Evolutionary conservation across 2,329 filamentous ascomycete genomes (phyloP).

Genomic region (Talaromyces pinophilus): DNA sequence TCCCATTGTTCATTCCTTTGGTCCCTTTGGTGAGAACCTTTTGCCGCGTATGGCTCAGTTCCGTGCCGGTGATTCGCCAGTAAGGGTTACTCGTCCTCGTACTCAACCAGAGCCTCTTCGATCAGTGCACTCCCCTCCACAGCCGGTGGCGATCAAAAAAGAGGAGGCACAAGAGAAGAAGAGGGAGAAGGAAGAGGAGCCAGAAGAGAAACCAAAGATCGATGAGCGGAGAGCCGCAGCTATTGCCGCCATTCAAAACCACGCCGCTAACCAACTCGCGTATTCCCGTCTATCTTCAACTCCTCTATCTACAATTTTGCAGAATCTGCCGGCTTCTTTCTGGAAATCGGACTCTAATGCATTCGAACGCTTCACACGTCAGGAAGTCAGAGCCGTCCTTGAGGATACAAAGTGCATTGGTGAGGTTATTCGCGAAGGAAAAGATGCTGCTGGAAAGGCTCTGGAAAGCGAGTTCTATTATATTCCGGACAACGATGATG

Average conservation of each 20-base stretch:
- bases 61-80: slow-evolving; percentile 65
- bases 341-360: slow-evolving; percentile 53
- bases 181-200: slow-evolving; percentile 31
- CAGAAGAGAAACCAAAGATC: slow-evolving; percentile 18
- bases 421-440: slow-evolving; percentile 84
- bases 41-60: slow-evolving; percentile 81
- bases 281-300: slow-evolving; percentile 91
- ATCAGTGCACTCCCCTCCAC: slow-evolving; percentile 35
- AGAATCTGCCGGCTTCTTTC: slow-evolving; percentile 71
- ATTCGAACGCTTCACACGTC: slow-evolving; percentile 55
- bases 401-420: slow-evolving; percentile 78
- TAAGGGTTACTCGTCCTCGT: slow-evolving; percentile 42
- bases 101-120: slow-evolving; percentile 38
- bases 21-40: slow-evolving; percentile 82
- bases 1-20: slow-evolving; percentile 87
- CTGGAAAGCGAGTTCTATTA: slow-evolving; percentile 98
- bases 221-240: slow-evolving; percentile 20
- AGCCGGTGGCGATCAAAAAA: slow-evolving; percentile 28
- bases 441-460: slow-evolving; percentile 90
- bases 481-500: slow-evolving; percentile 79
- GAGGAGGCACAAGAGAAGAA: slow-evolving; percentile 27
- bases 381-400: slow-evolving; percentile 69
- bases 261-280: slow-evolving; percentile 91
- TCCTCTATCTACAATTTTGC: slow-evolving; percentile 84
- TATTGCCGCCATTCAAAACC: slow-evolving; percentile 60